Percentiles rank a stretch among this genome's conserved stretches.
phyloP scores from a whole-genome alignment of 2,329 filamentous ascomycete genomes.

The Xylaria digitata region DNA sequence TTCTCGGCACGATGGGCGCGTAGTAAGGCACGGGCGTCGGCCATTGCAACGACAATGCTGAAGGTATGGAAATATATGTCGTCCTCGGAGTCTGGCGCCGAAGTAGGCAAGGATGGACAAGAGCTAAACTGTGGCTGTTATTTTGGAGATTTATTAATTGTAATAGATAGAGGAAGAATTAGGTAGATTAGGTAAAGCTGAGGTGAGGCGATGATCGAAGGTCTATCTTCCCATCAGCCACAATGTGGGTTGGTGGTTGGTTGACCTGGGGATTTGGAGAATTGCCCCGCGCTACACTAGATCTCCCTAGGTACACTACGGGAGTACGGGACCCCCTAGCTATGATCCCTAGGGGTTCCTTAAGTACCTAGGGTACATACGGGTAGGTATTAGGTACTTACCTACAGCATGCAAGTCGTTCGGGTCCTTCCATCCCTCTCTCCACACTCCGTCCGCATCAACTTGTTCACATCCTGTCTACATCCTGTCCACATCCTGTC shows the following conservation, averaged over 20 bases:
- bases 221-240: constrained; percentile 27
- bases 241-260: constrained; percentile 8
- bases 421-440: too few species aligned
- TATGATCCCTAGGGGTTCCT: too few species aligned
- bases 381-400: too few species aligned
- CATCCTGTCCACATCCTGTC: too few species aligned
- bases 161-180: constrained; percentile 13
- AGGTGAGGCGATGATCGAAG: neutral
- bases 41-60: constrained; percentile 61
- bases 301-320: too few species aligned
- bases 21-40: constrained; percentile 82
- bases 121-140: constrained; percentile 6
- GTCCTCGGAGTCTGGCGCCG: neutral
- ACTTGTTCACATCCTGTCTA: too few species aligned
- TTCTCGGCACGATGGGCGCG: constrained; percentile 81
- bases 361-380: too few species aligned
- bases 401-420: too few species aligned
- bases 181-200: constrained; percentile 23
- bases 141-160: constrained; percentile 2
- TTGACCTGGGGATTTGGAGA: constrained; percentile 35
- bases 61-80: neutral
- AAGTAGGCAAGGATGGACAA: neutral
- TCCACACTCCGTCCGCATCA: too few species aligned
- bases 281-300: constrained; percentile 31
- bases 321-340: too few species aligned